Percentiles rank a stretch among this genome's conserved stretches.
Conservation (phyloP, 805 yeast genomes). For the Tetrapisispora fleetii region DNA sequence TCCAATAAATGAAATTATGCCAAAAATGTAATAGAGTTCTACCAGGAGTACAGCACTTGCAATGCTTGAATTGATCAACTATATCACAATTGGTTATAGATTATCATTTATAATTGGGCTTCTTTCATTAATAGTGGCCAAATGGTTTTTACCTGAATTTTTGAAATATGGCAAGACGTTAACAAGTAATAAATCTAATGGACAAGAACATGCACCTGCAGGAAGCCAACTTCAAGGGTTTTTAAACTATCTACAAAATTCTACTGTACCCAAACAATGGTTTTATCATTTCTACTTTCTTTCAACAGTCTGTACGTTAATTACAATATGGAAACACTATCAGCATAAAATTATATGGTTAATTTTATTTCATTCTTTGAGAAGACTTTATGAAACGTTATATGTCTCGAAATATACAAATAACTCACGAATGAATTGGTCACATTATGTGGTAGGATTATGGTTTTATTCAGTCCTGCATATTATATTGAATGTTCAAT, state of each 20-base stretch:
- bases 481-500: constrained; percentile 27
- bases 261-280: constrained; percentile 52
- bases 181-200: not conserved
- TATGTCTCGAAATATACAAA: constrained; percentile 38
- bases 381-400: constrained; percentile 48
- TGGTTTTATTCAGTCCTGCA: constrained; percentile 46
- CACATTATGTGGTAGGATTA: constrained; percentile 59
- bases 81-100: not conserved
- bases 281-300: constrained; percentile 54
- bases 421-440: constrained; percentile 47
- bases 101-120: constrained; percentile 12
- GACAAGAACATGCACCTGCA: not conserved
- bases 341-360: constrained; percentile 17
- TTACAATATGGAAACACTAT: constrained; percentile 9
- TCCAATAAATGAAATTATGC: no score
- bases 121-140: constrained; percentile 28
- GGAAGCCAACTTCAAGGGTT: constrained; percentile 5
- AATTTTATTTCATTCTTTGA: constrained; percentile 39
- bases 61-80: not conserved
- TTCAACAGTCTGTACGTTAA: constrained; percentile 29
- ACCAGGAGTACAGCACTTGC: not conserved
- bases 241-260: constrained; percentile 6
- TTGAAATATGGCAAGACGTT: constrained; percentile 40
- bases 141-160: constrained; percentile 27
- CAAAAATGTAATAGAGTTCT: no score